These are phyloP conservation scores for Mangifera indica DNA, from an alignment of 345 rosid genomes.

Conservation along the genomic window DNA sequence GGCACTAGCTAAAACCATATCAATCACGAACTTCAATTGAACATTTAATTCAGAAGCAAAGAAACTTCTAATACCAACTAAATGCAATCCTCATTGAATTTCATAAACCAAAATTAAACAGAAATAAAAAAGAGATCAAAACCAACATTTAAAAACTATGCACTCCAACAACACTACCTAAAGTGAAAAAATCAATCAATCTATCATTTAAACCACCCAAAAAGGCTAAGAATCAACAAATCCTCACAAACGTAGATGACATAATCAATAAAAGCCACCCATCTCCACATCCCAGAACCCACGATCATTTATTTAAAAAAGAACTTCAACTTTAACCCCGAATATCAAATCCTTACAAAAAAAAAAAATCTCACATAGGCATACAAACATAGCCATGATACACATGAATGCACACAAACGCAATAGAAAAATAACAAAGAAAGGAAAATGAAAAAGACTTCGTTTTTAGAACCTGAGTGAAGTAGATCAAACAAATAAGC, in stretches of 20 bases:
- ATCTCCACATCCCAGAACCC: not conserved
- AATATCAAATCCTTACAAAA: not conserved
- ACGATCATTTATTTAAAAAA: no score
- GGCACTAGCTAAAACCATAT: not conserved
- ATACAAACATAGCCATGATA: not conserved
- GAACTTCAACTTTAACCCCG: not conserved
- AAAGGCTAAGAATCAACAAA: not conserved
- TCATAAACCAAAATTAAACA: not conserved
- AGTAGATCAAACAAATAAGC: conserved; percentile 90
- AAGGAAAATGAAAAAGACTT: conserved; percentile 1
- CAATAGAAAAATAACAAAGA: not conserved
- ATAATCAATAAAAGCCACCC: not conserved
- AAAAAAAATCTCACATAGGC: not conserved
- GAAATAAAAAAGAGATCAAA: not conserved
- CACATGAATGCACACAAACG: no score
- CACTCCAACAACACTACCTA: not conserved
- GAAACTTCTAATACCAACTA: not conserved
- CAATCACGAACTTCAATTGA: not conserved
- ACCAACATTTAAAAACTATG: not conserved
- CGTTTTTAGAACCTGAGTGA: conserved; percentile 66
- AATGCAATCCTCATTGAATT: not conserved
- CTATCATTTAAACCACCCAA: not conserved
- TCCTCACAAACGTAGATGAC: not conserved
- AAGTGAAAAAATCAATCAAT: not conserved
- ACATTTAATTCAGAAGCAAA: not conserved